These are phyloP conservation scores for Lasiodiplodia gonubiensis DNA, from an alignment of 2,329 filamentous ascomycete genomes.

Conservation along the genomic window DNA sequence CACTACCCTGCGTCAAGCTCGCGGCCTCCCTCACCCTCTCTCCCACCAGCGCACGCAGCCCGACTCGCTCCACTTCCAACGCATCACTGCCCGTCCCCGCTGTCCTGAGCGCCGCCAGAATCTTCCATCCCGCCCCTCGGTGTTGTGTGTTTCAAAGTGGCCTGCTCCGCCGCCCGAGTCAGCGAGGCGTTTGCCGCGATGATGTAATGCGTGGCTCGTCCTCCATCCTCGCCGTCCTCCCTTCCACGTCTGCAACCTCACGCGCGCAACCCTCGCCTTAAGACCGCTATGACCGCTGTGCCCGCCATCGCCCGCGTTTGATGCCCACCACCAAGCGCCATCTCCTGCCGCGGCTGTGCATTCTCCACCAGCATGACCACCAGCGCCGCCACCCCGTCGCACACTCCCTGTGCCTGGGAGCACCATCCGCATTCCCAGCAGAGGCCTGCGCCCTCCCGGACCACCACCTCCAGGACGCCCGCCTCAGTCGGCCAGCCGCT, in stretches of 20 bases:
- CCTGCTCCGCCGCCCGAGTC: constrained; percentile 16
- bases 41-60: constrained; percentile 10
- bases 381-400: constrained; percentile 27
- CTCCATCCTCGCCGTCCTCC: constrained; percentile 20
- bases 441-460: constrained; percentile 39
- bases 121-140: constrained; percentile 16
- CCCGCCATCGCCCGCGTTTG: constrained; percentile 18
- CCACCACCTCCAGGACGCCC: constrained; percentile 35
- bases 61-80: constrained; percentile 24
- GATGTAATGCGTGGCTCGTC: constrained; percentile 26
- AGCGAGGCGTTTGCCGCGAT: constrained; percentile 23
- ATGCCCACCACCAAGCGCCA: constrained; percentile 10
- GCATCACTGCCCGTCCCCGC: constrained; percentile 6
- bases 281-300: constrained; percentile 20
- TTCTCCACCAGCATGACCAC: constrained; percentile 21
- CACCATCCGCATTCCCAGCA: constrained; percentile 30
- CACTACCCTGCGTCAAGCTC: constrained; percentile 22
- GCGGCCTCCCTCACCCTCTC: constrained; percentile 2
- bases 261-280: constrained; percentile 19
- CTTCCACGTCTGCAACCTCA: constrained; percentile 24
- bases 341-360: constrained; percentile 12
- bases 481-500: constrained; percentile 33
- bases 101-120: constrained; percentile 12
- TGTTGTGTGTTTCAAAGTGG: constrained; percentile 21
- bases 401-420: constrained; percentile 26